Conservation (phyloP, 148 eudicot genomes). For the Agrostemma githago region DNA sequence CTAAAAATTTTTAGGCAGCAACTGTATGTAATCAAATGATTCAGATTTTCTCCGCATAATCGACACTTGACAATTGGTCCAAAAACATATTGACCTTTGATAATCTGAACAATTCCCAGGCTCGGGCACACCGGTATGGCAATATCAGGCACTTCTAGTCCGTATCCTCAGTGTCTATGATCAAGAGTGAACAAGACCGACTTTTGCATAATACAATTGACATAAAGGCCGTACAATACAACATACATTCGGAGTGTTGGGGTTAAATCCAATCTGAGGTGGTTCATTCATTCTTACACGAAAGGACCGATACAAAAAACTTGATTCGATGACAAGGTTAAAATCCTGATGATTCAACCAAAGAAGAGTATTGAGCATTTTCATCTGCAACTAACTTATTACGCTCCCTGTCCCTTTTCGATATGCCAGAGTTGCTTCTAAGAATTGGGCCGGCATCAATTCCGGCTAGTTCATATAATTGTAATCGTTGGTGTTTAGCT, state of each 20-base stretch:
- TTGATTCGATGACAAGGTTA: conserved; percentile 5
- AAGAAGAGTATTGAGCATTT: conserved; percentile 74
- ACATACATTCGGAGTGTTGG: neutral
- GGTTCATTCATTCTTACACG: neutral
- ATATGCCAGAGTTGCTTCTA: conserved; percentile 25
- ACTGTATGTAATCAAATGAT: too few species aligned
- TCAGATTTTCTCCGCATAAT: too few species aligned
- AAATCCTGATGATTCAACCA: conserved; percentile 85
- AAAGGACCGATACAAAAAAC: neutral
- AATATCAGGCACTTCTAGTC: too few species aligned
- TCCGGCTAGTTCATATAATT: conserved; percentile 52
- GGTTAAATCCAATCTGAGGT: neutral
- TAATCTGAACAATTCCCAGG: too few species aligned
- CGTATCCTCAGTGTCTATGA: too few species aligned
- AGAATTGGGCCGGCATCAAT: conserved; percentile 37
- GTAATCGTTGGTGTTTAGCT: conserved; percentile 51
- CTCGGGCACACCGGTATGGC: too few species aligned
- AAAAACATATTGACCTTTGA: too few species aligned
- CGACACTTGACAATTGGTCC: too few species aligned
- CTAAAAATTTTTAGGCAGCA: too few species aligned
- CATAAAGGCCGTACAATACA: neutral
- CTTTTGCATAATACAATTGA: neutral
- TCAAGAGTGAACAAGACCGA: neutral
- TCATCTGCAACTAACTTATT: conserved; percentile 47
- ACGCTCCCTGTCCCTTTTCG: conserved; percentile 35